Percentiles rank a stretch among this genome's conserved stretches.
phyloP scores from a whole-genome alignment of 495 filamentous ascomycete genomes.

The Penicillium lagena region DNA sequence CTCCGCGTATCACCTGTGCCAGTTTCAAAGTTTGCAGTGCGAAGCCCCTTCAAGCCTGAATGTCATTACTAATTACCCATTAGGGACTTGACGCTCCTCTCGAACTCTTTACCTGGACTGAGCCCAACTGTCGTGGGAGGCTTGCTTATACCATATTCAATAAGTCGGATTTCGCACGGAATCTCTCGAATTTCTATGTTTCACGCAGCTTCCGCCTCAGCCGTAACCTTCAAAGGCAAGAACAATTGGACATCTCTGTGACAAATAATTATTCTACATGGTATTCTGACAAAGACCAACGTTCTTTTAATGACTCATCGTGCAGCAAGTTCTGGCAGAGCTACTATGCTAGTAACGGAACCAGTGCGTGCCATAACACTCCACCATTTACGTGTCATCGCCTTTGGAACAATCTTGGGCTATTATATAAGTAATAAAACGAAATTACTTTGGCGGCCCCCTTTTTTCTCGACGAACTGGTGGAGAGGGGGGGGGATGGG shows the following conservation, averaged over 20 bases:
- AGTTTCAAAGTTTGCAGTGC: too few species aligned
- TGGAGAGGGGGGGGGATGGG: too few species aligned
- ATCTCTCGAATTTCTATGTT: neutral
- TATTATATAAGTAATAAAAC: neutral
- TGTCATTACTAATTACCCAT: too few species aligned
- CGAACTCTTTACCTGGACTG: neutral
- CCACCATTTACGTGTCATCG: constrained; percentile 2
- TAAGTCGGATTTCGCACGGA: neutral
- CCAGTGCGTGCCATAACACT: constrained; percentile 3
- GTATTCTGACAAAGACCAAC: constrained; percentile 3
- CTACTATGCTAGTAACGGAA: constrained; percentile 3
- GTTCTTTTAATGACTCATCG: neutral
- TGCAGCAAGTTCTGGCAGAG: constrained; percentile 3
- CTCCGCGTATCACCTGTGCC: too few species aligned
- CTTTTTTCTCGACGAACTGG: too few species aligned
- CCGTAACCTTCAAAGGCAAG: neutral
- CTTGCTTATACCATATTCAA: neutral
- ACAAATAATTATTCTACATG: neutral
- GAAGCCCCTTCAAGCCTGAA: too few species aligned
- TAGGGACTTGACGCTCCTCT: constrained; percentile 6
- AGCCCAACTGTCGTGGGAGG: neutral
- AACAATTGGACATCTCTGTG: constrained; percentile 4
- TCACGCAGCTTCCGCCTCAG: constrained; percentile 3
- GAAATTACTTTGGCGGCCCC: too few species aligned
- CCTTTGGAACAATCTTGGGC: constrained; percentile 4